These are phyloP conservation scores for Ilyonectria robusta DNA, from an alignment of 2,329 filamentous ascomycete species.

Conservation along the genomic window DNA sequence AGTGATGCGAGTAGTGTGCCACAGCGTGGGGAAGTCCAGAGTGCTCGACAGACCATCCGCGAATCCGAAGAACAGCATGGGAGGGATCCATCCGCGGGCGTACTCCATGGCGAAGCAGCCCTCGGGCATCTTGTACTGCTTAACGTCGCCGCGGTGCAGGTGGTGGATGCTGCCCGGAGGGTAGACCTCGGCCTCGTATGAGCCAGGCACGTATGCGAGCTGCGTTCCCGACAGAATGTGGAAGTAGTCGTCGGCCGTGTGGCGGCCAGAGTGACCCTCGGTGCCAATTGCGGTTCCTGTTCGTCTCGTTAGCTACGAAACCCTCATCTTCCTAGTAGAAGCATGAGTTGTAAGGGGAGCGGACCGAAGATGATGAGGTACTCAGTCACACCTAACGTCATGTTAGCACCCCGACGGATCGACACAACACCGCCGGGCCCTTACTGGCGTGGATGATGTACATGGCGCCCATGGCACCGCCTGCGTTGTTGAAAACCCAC, in stretches of 20 bases:
- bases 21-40: constrained; percentile 87
- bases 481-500: constrained; percentile 94
- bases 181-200: constrained; percentile 79
- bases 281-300: constrained; percentile 81
- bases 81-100: constrained; percentile 90
- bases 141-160: constrained; percentile 77
- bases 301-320: constrained; percentile 22
- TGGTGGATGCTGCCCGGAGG: constrained; percentile 79
- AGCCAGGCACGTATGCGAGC: constrained; percentile 79
- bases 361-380: constrained; percentile 88
- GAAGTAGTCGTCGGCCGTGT: constrained; percentile 96
- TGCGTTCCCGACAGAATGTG: constrained; percentile 87
- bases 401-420: constrained; percentile 14
- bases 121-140: constrained; percentile 87
- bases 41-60: constrained; percentile 86
- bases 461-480: constrained; percentile 93
- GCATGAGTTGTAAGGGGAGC: constrained; percentile 16
- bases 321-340: not conserved
- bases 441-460: constrained; percentile 88
- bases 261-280: constrained; percentile 88
- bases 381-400: constrained; percentile 77
- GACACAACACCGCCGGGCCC: constrained; percentile 42
- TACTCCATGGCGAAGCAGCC: constrained; percentile 87
- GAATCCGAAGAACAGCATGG: constrained; percentile 92
- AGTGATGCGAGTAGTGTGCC: constrained; percentile 82